Percentiles rank a stretch among this genome's conserved stretches.
Evolutionary conservation across 2,329 filamentous ascomycete genomes (phyloP).

Genomic region (Aspergillus cejpii): DNA sequence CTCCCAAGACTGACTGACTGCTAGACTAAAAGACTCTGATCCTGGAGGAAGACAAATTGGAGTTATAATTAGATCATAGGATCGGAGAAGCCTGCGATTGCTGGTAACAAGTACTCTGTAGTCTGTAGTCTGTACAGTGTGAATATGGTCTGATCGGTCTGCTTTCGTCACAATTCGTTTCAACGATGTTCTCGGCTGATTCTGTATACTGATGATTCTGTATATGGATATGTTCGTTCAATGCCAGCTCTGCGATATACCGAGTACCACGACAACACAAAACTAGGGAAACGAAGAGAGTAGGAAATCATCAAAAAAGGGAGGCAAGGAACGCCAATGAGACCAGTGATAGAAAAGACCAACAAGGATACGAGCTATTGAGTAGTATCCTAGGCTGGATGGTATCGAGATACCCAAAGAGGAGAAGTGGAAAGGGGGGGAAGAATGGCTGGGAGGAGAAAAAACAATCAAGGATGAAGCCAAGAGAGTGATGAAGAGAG

Average conservation of each 20-base stretch:
- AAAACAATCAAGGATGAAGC: not conserved
- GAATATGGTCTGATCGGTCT: not conserved
- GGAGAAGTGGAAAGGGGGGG: not conserved
- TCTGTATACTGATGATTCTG: too few relatives aligned
- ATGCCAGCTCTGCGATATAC: not conserved
- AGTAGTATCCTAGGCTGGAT: not conserved
- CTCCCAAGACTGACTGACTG: not conserved
- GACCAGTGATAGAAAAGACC: not conserved
- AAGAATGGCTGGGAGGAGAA: not conserved
- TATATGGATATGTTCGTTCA: too few relatives aligned
- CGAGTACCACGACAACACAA: not conserved
- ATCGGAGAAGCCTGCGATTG: not conserved
- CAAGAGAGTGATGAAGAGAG: not conserved
- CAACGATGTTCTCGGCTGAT: too few relatives aligned
- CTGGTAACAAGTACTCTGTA: not conserved
- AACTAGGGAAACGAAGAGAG: too few relatives aligned
- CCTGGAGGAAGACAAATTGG: not conserved
- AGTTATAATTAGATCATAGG: not conserved
- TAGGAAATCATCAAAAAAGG: not conserved
- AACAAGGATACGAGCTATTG: not conserved
- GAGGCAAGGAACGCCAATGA: not conserved
- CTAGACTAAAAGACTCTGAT: not conserved
- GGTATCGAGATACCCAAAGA: not conserved
- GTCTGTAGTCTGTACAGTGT: too few relatives aligned
- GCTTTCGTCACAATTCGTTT: too few relatives aligned